Evolutionary conservation across 371 early-diverging fungal species (phyloP), one percentile per base, ranked within the genome.

Genomic region (Thermomucor indicae-seudaticae): DNA sequence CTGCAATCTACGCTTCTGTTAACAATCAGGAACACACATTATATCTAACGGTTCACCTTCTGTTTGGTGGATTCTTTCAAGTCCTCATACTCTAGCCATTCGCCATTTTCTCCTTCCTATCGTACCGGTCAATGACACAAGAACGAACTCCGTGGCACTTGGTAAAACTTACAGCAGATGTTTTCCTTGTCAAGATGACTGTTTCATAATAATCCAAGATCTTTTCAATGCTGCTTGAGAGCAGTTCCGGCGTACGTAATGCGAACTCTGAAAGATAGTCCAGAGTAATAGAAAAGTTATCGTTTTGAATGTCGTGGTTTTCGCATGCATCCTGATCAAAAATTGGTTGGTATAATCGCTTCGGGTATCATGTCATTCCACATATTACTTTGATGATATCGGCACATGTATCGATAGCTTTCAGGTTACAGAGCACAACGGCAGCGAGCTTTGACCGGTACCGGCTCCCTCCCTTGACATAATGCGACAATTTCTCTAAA

Each of bases 391-490:
- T 19, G 2, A 51, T 51, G 2, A 43, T 34, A 16, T 51, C 27
- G 1, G 31, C 44, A 28, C 35, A 35, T 10, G 43, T 24, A 39
- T 51, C 51, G 32, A 31, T 35, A 6, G 47, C 46, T 32, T 50
- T 14, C 45, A 39, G 45, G 30, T 84, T 80, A 19, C 78, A 67
- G 6, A 89, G 57, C 12, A 87, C 61, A n/a, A 74, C 68, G 12
- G 83, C 66, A 3, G 91, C 84, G 55, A 76, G 41, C 37, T 78
- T 72, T 0, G 88, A 89, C 61, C 84, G 79, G 6, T 24, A n/a
- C n/a, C 29, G 6, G 65, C 51, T 7, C 58, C 64, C 3, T 85
- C 88, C 2, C 70, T 49, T 23, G 68, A 55, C 10, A 79, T 72
- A 50, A 70, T 73, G 12, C 52, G 40, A 7, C 43, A 51, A 28